phyloP scores from a whole-genome alignment of 306 rosid genomes.

The Castanopsis chinensis region DNA sequence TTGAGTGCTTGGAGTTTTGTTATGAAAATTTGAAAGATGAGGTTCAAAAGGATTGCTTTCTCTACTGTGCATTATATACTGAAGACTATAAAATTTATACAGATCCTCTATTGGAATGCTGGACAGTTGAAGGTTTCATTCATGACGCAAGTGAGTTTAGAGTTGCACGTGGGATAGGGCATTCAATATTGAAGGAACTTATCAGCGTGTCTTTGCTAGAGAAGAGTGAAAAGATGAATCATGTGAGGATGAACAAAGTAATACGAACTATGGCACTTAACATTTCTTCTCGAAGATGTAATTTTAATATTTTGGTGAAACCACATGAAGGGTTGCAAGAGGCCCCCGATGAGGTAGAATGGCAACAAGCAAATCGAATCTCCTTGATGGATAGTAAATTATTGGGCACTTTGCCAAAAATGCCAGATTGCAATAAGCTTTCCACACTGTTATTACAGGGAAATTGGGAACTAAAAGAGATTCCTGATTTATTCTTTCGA shows the following conservation, averaged over 20 bases:
- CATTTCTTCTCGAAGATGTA: background rate
- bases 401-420: background rate
- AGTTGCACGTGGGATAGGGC: background rate
- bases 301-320: background rate
- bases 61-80: conserved; percentile 12
- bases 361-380: background rate
- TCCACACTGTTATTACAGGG: conserved; percentile 3
- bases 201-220: background rate
- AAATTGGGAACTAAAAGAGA: background rate
- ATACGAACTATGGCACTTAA: conserved; percentile 20
- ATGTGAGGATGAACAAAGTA: conserved; percentile 28
- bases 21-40: background rate
- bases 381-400: background rate
- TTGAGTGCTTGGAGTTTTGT: background rate
- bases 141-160: background rate
- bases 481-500: background rate
- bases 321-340: background rate
- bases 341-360: background rate
- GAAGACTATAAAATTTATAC: conserved; percentile 18
- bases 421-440: background rate
- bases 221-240: conserved; percentile 7
- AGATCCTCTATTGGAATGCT: conserved; percentile 32
- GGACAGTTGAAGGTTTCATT: conserved; percentile 13
- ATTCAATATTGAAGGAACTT: background rate
- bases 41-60: background rate